Base-by-base conservation (phyloP, 2,329 filamentous ascomycete species). In the Arthrobotrys sinensis region DNA sequence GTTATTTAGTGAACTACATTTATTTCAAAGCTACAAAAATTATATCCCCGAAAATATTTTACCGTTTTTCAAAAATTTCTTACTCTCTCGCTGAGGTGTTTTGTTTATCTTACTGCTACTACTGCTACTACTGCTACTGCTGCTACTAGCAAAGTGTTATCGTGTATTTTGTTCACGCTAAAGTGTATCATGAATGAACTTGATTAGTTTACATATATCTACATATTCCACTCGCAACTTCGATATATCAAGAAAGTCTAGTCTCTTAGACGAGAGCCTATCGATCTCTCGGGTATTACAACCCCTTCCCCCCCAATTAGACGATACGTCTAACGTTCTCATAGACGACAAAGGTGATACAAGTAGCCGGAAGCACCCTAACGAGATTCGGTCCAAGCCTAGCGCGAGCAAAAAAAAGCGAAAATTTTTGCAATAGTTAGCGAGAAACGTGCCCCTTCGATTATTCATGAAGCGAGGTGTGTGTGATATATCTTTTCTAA, bases 291-390 rank as follows among this genome's bases (percentile, higher is more conserved):
- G 24, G 50, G 16, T 53, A 53, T 36, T 16, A 34, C 24, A 34
- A n/a, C 24, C 8, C 53, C 43, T 14, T 12, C 32, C 6, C 16
- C 52, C 38, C 38, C 16, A 11, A n/a, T 66, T 38, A 77, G 50
- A 67, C 46, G 16, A 65, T 32, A 45, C 62, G 66, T 85, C 92
- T 94, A 76, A 92, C 91, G 84, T 98, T 98, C 86, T 99, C 96
- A 85, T 98, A 98, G 24, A 98, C 94, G 82, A 99, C 85, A 83
- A 99, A 98, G 0, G 95, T 98, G 67, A 97, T 93, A 89, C 96
- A 97, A 2, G 96, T 98, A 36, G 94, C 94, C 2, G 96, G 96
- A 84, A 99, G 87, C 32, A 98, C 96, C 79, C 96, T 89, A 65
- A 97, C 87, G n/a, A 97, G 88, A 80, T 95, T 97, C 0, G 95